Evolutionary conservation across 139 green algal species (phyloP).

Genomic region (Chlorella sp.): DNA sequence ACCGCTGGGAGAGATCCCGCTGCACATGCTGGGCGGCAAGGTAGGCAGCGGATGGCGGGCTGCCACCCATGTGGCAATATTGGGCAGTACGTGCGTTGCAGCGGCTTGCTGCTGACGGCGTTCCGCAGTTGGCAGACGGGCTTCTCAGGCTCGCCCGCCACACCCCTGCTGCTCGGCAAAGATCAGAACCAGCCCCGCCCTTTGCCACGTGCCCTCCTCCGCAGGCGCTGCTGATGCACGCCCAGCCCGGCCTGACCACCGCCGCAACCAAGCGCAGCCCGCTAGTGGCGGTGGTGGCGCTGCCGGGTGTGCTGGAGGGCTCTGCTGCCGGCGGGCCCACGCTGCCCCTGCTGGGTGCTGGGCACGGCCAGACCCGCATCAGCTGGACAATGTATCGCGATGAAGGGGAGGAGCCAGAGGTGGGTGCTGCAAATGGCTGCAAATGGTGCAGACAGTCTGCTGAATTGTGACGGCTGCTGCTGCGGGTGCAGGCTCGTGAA

Average conservation of each 20-base stretch:
- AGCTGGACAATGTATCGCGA: conserved; percentile 18
- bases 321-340: background rate
- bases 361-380: background rate
- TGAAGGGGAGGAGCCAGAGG: conserved; percentile 27
- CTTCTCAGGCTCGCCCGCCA: too few relatives aligned
- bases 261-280: background rate
- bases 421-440: background rate
- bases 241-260: conserved; percentile 3
- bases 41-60: too few relatives aligned
- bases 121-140: background rate
- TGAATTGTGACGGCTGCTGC: too few relatives aligned
- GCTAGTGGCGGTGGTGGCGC: conserved; percentile 21
- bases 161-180: background rate
- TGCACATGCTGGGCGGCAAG: conserved; percentile 31
- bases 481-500: too few relatives aligned
- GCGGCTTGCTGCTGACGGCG: background rate
- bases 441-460: background rate
- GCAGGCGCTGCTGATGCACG: conserved; percentile 26
- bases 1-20: conserved; percentile 17
- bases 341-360: too few relatives aligned
- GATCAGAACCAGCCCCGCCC: background rate
- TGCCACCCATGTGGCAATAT: too few relatives aligned
- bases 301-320: conserved; percentile 1
- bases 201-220: background rate
- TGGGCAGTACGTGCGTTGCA: background rate